Evolutionary conservation across 2,329 filamentous ascomycete genomes (phyloP), one percentile per base, ranked within the genome.

Genomic region (Ophiostoma perfectum): DNA sequence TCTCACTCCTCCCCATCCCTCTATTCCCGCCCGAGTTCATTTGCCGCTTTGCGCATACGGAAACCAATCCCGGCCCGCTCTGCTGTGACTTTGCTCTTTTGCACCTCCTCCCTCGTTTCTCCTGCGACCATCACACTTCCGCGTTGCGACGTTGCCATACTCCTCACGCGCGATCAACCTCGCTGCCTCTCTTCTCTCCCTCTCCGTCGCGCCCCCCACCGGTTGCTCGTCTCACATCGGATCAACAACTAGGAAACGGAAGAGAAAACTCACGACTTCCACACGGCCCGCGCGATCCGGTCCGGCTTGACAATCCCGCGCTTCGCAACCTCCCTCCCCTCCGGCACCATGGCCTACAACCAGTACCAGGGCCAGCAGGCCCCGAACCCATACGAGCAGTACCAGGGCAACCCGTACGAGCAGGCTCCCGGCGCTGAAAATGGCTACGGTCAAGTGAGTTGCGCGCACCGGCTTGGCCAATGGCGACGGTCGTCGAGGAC

Each of bases 381-480:
- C 65, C 65, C 49, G 42, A 68, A 70, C 55, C 65, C 65, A 41
- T 70, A 70, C 69, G 36, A 69, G 67, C 65, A 64, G 65, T 70
- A 69, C 65, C 66, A 84, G 72, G 83, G 84, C 71, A 89, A 90
- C 75, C 88, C 88, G 52, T 91, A 91, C 76, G 81, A 84, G 70
- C 81, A 84, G 75, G 82, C 78, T 64, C 80, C 83, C 3, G 74
- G 77, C 69, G 80, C 82, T 69, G 82, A 83, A 75, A 75, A 79
- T 69, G 81, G 80, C 68, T 79, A 84, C 70, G 27, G 27, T 27
- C 81, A 81, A 62, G 74, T 77, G 75, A 70, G 76, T 64, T 5
- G 58, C 36, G 12, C 36, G 38, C 58, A 62, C n/a, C 11, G 27
- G 18, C 5, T 6, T 18, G 6, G 11, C 1, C 49, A 55, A 55